Conservation (phyloP, 352 stramenopile species). For the Phytopythium oedochilum region DNA sequence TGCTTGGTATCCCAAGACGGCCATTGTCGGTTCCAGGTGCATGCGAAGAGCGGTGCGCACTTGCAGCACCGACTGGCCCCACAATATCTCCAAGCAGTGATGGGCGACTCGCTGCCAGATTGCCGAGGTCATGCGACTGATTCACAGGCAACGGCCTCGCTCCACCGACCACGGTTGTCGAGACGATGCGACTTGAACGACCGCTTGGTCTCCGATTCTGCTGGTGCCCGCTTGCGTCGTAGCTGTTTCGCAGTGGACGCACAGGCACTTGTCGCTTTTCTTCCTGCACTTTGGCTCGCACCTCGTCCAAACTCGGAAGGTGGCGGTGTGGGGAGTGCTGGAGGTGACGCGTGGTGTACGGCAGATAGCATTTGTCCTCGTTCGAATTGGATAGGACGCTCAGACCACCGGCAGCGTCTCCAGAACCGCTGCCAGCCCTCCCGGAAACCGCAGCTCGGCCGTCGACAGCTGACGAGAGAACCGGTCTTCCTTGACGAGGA, state of each 20-base stretch:
- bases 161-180: background rate
- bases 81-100: background rate
- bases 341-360: slow-evolving; percentile 58
- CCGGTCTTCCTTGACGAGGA: background rate
- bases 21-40: background rate
- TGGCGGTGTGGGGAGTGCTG: slow-evolving; percentile 37
- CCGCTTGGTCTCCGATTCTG: background rate
- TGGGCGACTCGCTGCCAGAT: background rate
- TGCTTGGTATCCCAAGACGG: background rate
- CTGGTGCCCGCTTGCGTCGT: background rate
- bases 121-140: background rate
- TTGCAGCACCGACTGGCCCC: background rate
- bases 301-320: slow-evolving; percentile 43
- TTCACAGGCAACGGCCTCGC: background rate
- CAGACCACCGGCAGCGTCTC: background rate
- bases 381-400: background rate
- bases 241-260: slow-evolving; percentile 15
- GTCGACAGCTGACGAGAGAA: background rate
- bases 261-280: slow-evolving; percentile 32
- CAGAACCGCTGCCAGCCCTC: background rate
- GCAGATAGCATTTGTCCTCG: slow-evolving; percentile 33
- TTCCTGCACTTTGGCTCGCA: slow-evolving; percentile 32
- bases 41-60: slow-evolving; percentile 5
- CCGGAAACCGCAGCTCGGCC: background rate
- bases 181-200: slow-evolving; percentile 2